Percentiles rank a stretch among this genome's conserved stretches.
phyloP scores from a whole-genome alignment of 108 stramenopile species.

The Chaetoceros tenuissimus region DNA sequence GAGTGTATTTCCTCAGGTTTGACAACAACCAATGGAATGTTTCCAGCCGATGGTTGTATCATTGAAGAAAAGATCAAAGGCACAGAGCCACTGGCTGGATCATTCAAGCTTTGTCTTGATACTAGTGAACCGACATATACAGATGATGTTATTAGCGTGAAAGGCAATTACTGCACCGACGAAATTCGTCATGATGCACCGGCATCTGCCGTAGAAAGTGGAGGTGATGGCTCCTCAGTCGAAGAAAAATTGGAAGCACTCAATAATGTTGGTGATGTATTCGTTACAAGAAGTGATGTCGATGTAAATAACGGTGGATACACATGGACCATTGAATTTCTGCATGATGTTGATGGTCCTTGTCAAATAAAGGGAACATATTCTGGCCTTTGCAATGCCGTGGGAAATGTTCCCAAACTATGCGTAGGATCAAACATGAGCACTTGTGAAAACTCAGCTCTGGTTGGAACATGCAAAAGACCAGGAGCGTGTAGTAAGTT shows the following conservation, averaged over 20 bases:
- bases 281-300: constrained; percentile 50
- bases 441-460: constrained; percentile 21
- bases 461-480: constrained; percentile 26
- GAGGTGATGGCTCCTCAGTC: constrained; percentile 65
- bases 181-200: constrained; percentile 69
- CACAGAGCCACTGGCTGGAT: constrained; percentile 62
- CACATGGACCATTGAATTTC: constrained; percentile 68
- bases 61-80: constrained; percentile 51
- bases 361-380: constrained; percentile 58
- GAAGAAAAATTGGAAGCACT: constrained; percentile 76
- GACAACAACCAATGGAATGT: constrained; percentile 46
- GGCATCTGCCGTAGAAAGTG: constrained; percentile 43
- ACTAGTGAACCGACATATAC: constrained; percentile 28
- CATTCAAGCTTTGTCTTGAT: constrained; percentile 66
- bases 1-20: constrained; percentile 46
- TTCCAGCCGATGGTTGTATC: constrained; percentile 47
- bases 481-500: constrained; percentile 32
- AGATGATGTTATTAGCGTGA: constrained; percentile 44
- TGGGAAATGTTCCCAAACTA: constrained; percentile 72
- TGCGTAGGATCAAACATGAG: constrained; percentile 15
- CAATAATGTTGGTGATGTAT: constrained; percentile 71
- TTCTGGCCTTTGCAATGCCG: constrained; percentile 50
- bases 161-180: constrained; percentile 36
- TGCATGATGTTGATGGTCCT: constrained; percentile 53
- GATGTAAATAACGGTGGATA: constrained; percentile 75